Evolutionary conservation across 495 filamentous ascomycete species (phyloP).

Genomic region (Tuber microsphaerosporum): DNA sequence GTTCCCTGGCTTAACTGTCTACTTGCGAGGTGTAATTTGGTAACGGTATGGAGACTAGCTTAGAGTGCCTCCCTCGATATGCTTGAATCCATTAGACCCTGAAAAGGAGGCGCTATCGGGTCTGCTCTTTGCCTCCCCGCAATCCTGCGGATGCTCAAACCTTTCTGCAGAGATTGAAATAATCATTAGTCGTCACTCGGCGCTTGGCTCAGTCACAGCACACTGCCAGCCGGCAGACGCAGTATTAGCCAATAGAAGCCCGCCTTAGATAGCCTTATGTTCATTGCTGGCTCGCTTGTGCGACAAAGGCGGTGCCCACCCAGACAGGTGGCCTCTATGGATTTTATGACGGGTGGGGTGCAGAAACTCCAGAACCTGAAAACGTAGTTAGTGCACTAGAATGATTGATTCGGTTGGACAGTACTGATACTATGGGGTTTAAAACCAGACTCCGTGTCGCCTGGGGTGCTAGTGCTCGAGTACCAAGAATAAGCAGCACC

Average conservation of each 20-base stretch:
- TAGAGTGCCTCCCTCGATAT: neutral
- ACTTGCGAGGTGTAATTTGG: neutral
- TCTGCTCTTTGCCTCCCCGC: neutral
- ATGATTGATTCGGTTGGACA: neutral
- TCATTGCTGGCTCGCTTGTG: neutral
- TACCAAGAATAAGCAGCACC: neutral
- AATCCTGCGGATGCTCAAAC: neutral
- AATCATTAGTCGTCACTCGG: neutral
- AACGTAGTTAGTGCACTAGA: neutral
- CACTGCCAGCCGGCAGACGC: neutral
- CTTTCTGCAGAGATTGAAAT: neutral
- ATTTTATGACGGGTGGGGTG: neutral
- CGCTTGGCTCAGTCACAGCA: neutral
- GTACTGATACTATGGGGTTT: neutral
- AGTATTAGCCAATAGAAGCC: neutral
- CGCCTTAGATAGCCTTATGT: neutral
- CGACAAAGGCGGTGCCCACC: neutral
- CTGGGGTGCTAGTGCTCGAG: neutral
- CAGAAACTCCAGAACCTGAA: neutral
- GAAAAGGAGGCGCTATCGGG: neutral
- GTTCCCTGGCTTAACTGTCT: neutral
- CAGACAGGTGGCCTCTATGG: neutral
- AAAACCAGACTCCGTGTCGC: neutral
- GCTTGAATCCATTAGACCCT: neutral
- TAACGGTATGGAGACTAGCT: neutral